Evolutionary conservation across 192 early-diverging fungal species (phyloP), one percentile per base, ranked within the genome.

Genomic region (Lobosporangium transversale): DNA sequence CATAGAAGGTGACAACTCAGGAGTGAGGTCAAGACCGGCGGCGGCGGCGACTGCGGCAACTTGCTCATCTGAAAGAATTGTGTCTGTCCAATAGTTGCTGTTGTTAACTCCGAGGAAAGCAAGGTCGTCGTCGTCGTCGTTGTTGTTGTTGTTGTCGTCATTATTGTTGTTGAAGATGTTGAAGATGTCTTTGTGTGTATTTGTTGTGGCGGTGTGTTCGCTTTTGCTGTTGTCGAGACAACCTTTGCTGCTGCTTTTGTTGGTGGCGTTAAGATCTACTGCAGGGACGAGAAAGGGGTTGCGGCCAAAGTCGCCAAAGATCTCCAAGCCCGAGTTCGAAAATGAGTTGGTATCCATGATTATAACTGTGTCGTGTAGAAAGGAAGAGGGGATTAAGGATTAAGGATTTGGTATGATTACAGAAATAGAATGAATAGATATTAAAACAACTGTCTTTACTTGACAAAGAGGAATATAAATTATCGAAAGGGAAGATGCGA

Each of bases 1-100:
- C 58, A 67, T 51, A 5, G 58, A 60, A 20, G 73, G 73, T 11
- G 73, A 76, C 24, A 66, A 59, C 35, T 76, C 73, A 20, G 64
- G 62, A 33, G 63, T 66, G 23, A 52, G 18, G 36, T 62, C 53
- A 14, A 53, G 36, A 15, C 51, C 51, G 11, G 50, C 4, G 40
- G 21, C 4, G 23, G 30, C 15, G 23, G 37, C 40, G n/a, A 27
- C 18, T 11, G 32, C 42, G 32, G 55, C 7, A 10, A 32, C 4
- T 24, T 61, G 44, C 10, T 61, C 52, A 21, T 74, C 42, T 8
- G 47, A 2, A 11, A 36, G n/a, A 36, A 59, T n/a, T 9, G 53
- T 24, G 32, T 49, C 60, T n/a, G n/a, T n/a, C 71, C 53, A 61
- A n/a, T 51, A 61, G 33, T 32, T 44, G 26, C 37, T 30, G 47